Evolutionary conservation across 2,329 filamentous ascomycete species (phyloP), one percentile per base, ranked within the genome.

Genomic region (Harringtonia aguacate): DNA sequence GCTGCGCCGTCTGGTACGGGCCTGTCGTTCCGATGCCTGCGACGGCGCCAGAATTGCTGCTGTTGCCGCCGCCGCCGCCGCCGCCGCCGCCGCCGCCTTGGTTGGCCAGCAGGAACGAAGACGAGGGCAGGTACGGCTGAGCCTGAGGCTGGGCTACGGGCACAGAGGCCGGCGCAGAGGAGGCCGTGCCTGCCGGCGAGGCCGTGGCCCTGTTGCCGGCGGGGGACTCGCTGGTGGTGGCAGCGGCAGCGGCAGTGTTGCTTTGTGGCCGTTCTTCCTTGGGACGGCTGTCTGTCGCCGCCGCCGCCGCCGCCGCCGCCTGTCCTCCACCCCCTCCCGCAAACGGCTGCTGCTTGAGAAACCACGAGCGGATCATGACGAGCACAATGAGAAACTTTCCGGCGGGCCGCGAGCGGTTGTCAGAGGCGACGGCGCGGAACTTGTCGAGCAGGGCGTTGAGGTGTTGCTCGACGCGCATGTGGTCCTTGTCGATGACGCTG

Each of bases 311-410:
- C 10, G 18, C n/a, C n/a, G n/a, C n/a, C n/a, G n/a, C n/a, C n/a
- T n/a, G n/a, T n/a, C n/a, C n/a, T n/a, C n/a, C n/a, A n/a, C n/a
- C n/a, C n/a, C n/a, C n/a, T n/a, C n/a, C n/a, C n/a, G n/a, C 28
- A 9, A 43, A 6, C 8, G 31, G 36, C 9, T 34, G 49, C 46
- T 65, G 63, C 41, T 77, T 67, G 55, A 73, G 59, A 56, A 84
- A 85, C 82, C 83, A 86, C 22, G 70, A 74, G 35, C 76, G 75
- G 22, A 89, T 63, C 78, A 87, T 82, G 40, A 73, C 66, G 10
- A 88, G 63, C 7, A 87, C 79, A 46, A 85, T 69, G 3, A 83
- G 66, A 50, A 88, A 88, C 59, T 86, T 87, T 40, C 71, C 68
- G 0, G 81, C 76, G 0, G 81, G 77, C 2, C 80, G 70, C 36